These are phyloP conservation scores for Eimeria maxima DNA, from an alignment of 169 alveolate species.

Conservation along the genomic window DNA sequence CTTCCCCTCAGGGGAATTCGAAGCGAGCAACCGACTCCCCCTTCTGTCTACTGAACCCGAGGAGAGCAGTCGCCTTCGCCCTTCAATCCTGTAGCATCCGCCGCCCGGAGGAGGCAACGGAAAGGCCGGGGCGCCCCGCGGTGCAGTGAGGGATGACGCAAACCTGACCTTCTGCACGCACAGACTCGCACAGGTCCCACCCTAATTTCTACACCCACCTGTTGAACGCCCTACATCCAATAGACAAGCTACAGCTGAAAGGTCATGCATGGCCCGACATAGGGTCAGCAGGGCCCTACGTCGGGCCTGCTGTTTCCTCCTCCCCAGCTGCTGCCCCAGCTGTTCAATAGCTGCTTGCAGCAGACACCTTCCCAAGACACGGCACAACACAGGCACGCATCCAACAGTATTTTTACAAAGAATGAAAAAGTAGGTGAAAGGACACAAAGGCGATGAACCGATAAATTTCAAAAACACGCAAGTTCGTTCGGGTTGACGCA, in stretches of 20 bases:
- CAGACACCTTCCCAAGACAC: not conserved
- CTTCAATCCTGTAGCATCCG: not conserved
- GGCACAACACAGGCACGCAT: not conserved
- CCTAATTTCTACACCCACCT: not conserved
- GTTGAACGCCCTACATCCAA: not conserved
- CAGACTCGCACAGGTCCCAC: conserved; percentile 16
- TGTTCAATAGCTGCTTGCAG: not conserved
- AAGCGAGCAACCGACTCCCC: not conserved
- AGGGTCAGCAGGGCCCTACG: too few relatives aligned
- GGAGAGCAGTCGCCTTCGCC: not conserved
- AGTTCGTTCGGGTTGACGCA: conserved; percentile 11
- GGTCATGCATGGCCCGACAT: not conserved
- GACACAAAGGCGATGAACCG: not conserved
- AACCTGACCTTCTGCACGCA: conserved; percentile 44
- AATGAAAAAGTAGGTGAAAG: not conserved
- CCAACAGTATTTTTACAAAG: not conserved
- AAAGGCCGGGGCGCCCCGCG: conserved; percentile 7
- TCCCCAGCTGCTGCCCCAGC: not conserved
- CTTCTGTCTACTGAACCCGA: not conserved
- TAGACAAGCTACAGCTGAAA: not conserved
- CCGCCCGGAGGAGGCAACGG: conserved; percentile 73
- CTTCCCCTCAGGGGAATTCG: not conserved
- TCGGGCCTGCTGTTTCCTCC: conserved; percentile 4
- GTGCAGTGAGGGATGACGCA: conserved; percentile 15
- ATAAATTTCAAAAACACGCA: not conserved